Conservation (phyloP, 305 asterid genomes). For the Fraxinus greggii region DNA sequence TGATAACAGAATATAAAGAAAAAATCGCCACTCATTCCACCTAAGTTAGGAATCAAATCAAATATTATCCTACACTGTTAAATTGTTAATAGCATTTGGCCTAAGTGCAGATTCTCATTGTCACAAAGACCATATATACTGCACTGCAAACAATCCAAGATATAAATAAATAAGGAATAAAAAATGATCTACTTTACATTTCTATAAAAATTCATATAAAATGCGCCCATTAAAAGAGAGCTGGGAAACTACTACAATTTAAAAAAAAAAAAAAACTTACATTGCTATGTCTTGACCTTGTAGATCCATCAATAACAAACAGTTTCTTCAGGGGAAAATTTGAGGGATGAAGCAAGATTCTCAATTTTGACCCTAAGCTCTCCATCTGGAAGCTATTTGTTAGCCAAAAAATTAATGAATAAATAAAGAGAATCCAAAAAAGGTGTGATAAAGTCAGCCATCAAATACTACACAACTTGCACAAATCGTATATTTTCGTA, state of each 20-base stretch:
- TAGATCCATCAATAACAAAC: slow-evolving; percentile 96
- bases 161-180: slow-evolving; percentile 7
- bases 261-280: slow-evolving; percentile 43
- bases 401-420: slow-evolving; percentile 4
- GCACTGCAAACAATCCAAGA: background rate
- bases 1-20: background rate
- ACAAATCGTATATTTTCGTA: too few species aligned
- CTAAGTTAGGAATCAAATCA: background rate
- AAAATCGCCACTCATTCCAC: background rate
- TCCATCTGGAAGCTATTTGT: slow-evolving; percentile 80
- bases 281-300: slow-evolving; percentile 97
- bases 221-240: background rate
- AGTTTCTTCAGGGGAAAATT: slow-evolving; percentile 84
- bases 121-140: background rate
- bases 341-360: slow-evolving; percentile 82
- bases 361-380: slow-evolving; percentile 85
- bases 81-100: background rate
- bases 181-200: background rate
- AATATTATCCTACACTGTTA: background rate
- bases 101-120: background rate
- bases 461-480: background rate
- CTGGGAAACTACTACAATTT: background rate
- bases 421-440: slow-evolving; percentile 3
- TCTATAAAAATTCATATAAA: background rate
- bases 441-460: background rate